Evolutionary conservation across 1,139 yeast species (phyloP).

Genomic region (Kurtzmaniella quercitrusa): DNA sequence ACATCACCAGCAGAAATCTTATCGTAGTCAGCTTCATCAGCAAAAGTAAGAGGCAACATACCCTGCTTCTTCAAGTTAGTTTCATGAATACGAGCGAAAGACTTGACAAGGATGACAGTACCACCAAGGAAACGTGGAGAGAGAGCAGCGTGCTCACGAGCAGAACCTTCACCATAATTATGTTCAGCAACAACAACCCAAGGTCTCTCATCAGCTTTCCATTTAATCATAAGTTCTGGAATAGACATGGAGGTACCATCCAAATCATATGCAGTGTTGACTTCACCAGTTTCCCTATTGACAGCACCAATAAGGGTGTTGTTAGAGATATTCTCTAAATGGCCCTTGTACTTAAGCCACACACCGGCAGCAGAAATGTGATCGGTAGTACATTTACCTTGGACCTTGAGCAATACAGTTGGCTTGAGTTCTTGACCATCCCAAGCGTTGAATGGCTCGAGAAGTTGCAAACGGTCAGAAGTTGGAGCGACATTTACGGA

Average conservation of each 20-base stretch:
- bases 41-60: conserved; percentile 89
- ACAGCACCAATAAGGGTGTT: conserved; percentile 97
- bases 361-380: conserved; percentile 98
- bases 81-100: conserved; percentile 87
- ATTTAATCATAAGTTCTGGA: conserved; percentile 95
- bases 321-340: conserved; percentile 89
- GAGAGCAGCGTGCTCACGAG: conserved; percentile 97
- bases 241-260: conserved; percentile 77
- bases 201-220: conserved; percentile 81
- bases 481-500: conserved; percentile 70
- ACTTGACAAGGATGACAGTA: conserved; percentile 79
- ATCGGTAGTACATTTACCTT: conserved; percentile 98
- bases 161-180: conserved; percentile 98
- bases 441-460: conserved; percentile 89
- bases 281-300: conserved; percentile 94
- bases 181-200: conserved; percentile 98
- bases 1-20: conserved; percentile 70
- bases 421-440: conserved; percentile 75
- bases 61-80: conserved; percentile 95
- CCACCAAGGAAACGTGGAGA: conserved; percentile 96
- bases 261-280: conserved; percentile 82
- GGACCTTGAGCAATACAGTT: conserved; percentile 79
- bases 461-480: conserved; percentile 68
- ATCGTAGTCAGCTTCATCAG: conserved; percentile 86
- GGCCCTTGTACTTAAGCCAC: conserved; percentile 99